These are phyloP conservation scores for Talaromyces islandicus DNA, from an alignment of 2,329 filamentous ascomycete genomes.

Conservation along the genomic window DNA sequence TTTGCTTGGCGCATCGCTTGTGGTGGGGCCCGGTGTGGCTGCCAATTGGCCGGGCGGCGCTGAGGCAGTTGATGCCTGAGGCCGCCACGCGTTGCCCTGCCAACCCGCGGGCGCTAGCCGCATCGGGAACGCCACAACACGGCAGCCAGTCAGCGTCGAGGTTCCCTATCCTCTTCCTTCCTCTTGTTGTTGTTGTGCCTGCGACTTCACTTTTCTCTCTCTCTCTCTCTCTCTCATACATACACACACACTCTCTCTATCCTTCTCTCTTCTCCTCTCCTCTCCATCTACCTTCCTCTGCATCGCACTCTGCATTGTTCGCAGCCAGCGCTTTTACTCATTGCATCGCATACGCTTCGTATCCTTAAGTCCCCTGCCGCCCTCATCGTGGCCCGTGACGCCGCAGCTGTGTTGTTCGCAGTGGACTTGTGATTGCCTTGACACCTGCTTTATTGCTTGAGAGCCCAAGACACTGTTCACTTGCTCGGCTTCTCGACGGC, in stretches of 20 bases:
- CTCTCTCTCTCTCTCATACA: constrained; percentile 14
- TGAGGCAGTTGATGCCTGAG: constrained; percentile 16
- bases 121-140: constrained; percentile 30
- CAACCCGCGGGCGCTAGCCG: constrained; percentile 31
- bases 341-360: constrained; percentile 11
- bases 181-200: background rate
- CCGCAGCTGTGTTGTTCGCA: background rate
- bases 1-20: background rate
- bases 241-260: background rate
- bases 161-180: background rate
- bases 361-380: constrained; percentile 6
- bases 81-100: constrained; percentile 30
- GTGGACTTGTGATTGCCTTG: background rate
- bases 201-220: constrained; percentile 9
- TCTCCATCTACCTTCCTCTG: constrained; percentile 10
- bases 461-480: background rate
- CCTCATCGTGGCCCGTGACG: background rate
- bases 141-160: constrained; percentile 25
- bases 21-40: background rate
- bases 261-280: background rate
- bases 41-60: background rate
- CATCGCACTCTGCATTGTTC: constrained; percentile 9
- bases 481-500: background rate
- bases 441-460: background rate
- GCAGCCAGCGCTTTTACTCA: constrained; percentile 2